A percentile compares a stretch with the other conserved stretches of the same genome.
Conservation (phyloP, 305 asterid species). For the Caryopteris hybrid region DNA sequence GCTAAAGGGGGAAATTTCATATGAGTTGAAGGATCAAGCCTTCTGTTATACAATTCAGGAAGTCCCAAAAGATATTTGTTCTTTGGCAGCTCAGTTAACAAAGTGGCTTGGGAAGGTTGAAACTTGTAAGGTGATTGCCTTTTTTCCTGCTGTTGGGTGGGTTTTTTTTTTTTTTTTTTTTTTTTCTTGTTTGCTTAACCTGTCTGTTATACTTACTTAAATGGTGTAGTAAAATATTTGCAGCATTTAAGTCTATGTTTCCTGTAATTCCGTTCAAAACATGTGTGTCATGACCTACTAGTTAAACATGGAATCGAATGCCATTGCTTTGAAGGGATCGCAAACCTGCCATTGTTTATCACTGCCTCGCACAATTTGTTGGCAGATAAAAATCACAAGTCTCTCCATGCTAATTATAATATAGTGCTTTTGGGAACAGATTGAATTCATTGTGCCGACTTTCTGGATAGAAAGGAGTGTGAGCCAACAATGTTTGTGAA, state of each 20-base stretch:
- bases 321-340: not conserved
- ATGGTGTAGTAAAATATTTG: not conserved
- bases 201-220: not conserved
- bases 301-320: not conserved
- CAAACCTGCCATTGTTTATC: not conserved
- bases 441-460: not conserved
- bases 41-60: slow-evolving; percentile 56
- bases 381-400: not conserved
- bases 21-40: slow-evolving; percentile 93
- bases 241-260: not conserved
- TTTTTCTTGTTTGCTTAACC: not conserved
- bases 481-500: not conserved
- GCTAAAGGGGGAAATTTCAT: slow-evolving; percentile 85
- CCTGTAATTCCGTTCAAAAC: not conserved
- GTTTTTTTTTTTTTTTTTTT: not conserved
- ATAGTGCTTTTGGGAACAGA: too few relatives aligned
- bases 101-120: slow-evolving; percentile 91
- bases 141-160: slow-evolving; percentile 8
- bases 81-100: slow-evolving; percentile 66
- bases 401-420: not conserved
- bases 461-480: not conserved
- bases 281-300: not conserved
- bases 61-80: slow-evolving; percentile 72
- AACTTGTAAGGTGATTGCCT: slow-evolving; percentile 73
- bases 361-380: not conserved